These are phyloP conservation scores for Litsea cubeba DNA, from an alignment of 164 flowering plant genomes.

Conservation along the genomic window DNA sequence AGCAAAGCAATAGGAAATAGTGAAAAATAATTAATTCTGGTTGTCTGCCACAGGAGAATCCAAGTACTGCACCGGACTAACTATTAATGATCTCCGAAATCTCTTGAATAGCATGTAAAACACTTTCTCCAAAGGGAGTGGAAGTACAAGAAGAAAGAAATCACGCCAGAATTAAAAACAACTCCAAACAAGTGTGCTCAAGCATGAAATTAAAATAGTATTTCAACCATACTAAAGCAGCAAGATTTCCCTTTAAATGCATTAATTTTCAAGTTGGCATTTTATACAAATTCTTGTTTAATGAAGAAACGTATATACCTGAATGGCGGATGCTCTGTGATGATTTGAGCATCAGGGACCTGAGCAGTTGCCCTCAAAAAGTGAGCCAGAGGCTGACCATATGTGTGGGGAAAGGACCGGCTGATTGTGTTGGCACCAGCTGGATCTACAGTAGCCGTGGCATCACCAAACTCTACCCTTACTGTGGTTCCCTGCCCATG, in stretches of 20 bases:
- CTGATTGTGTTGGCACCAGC: slow-evolving; percentile 56
- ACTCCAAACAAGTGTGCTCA: not conserved
- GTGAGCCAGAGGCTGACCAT: slow-evolving; percentile 93
- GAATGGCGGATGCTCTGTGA: slow-evolving; percentile 77
- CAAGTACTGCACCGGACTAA: not conserved
- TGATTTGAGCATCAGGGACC: slow-evolving; percentile 84
- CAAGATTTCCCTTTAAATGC: too few species aligned
- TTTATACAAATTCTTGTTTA: too few species aligned
- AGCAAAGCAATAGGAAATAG: not conserved
- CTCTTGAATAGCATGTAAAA: not conserved
- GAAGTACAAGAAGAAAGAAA: not conserved
- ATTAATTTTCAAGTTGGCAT: too few species aligned
- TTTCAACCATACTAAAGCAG: too few species aligned
- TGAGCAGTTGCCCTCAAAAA: slow-evolving; percentile 73
- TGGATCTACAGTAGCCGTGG: slow-evolving; percentile 61
- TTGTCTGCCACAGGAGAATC: not conserved
- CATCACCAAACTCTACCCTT: slow-evolving; percentile 91
- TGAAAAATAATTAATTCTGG: not conserved
- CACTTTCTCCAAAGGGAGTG: not conserved
- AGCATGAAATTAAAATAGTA: too few species aligned
- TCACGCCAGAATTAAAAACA: not conserved
- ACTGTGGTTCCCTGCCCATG: slow-evolving; percentile 78
- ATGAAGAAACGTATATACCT: slow-evolving; percentile 34
- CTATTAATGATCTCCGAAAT: not conserved
- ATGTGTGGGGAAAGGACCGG: slow-evolving; percentile 72